Evolutionary conservation across 805 yeast genomes (phyloP).

Genomic region (Wickerhamiella domercqiae): DNA sequence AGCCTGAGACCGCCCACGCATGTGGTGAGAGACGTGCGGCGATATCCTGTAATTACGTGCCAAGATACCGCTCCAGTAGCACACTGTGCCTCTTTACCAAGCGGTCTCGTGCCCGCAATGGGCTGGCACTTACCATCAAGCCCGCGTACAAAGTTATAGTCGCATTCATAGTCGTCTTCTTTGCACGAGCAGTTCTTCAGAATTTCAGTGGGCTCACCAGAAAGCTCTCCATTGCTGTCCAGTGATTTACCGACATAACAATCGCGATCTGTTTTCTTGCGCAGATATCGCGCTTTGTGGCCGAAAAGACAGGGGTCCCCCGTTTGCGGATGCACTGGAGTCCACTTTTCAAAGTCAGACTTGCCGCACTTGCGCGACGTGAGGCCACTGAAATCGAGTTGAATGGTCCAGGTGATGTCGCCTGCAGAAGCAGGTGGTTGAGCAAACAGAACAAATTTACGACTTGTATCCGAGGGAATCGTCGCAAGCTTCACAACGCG

Average conservation of each 20-base stretch:
- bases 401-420: slow-evolving; percentile 32
- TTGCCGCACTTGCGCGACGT: slow-evolving; percentile 41
- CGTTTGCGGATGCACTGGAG: slow-evolving; percentile 41
- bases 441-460: slow-evolving; percentile 56
- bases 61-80: slow-evolving; percentile 35
- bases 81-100: slow-evolving; percentile 18
- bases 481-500: slow-evolving; percentile 63
- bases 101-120: slow-evolving; percentile 45
- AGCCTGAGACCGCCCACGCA: slow-evolving; percentile 68
- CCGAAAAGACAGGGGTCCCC: slow-evolving; percentile 46
- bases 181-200: slow-evolving; percentile 67
- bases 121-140: slow-evolving; percentile 73
- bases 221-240: slow-evolving; percentile 29
- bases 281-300: slow-evolving; percentile 44
- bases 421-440: slow-evolving; percentile 32
- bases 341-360: slow-evolving; percentile 51
- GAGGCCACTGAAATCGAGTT: slow-evolving; percentile 43
- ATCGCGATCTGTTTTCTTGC: slow-evolving; percentile 42
- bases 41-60: slow-evolving; percentile 82
- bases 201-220: slow-evolving; percentile 41
- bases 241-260: slow-evolving; percentile 36
- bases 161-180: slow-evolving; percentile 85
- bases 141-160: slow-evolving; percentile 60
- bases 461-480: slow-evolving; percentile 79
- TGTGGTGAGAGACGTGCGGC: slow-evolving; percentile 70